Conservation (phyloP, 2,329 filamentous ascomycete genomes). For the Hypoxylon sp. region DNA sequence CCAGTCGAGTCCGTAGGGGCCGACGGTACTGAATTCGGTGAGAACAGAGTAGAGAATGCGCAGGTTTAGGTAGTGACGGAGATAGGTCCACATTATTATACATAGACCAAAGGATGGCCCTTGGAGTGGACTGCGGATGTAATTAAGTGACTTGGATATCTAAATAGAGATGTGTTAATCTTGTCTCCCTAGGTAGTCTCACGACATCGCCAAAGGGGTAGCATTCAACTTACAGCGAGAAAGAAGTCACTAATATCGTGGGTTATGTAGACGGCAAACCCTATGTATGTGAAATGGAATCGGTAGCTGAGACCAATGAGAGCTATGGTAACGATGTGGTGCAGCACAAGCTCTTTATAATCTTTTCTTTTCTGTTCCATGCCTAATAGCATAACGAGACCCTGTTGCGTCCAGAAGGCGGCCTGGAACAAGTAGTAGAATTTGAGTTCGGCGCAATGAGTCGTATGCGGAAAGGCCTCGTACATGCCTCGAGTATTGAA, state of each 20-base stretch:
- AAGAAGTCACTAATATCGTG: constrained; percentile 84
- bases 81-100: constrained; percentile 77
- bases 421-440: constrained; percentile 82
- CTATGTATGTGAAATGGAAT: constrained; percentile 84
- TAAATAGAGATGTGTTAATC: constrained; percentile 7
- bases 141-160: constrained; percentile 79
- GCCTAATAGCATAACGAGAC: constrained; percentile 76
- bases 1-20: constrained; percentile 72
- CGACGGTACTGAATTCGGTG: constrained; percentile 70
- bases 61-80: constrained; percentile 77
- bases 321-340: constrained; percentile 78
- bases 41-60: constrained; percentile 71
- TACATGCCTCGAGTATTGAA: constrained; percentile 82
- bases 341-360: constrained; percentile 79
- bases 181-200: not conserved
- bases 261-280: constrained; percentile 80
- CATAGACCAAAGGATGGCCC: constrained; percentile 77
- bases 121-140: constrained; percentile 74
- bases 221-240: constrained; percentile 63
- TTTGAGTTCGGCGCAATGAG: constrained; percentile 77
- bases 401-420: constrained; percentile 82
- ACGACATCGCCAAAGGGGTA: not conserved
- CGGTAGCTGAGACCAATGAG: constrained; percentile 79
- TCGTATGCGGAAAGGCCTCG: constrained; percentile 76
- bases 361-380: constrained; percentile 82